Base-by-base conservation (phyloP, 148 eudicot genomes). In the Rhododendron mucronatum region DNA sequence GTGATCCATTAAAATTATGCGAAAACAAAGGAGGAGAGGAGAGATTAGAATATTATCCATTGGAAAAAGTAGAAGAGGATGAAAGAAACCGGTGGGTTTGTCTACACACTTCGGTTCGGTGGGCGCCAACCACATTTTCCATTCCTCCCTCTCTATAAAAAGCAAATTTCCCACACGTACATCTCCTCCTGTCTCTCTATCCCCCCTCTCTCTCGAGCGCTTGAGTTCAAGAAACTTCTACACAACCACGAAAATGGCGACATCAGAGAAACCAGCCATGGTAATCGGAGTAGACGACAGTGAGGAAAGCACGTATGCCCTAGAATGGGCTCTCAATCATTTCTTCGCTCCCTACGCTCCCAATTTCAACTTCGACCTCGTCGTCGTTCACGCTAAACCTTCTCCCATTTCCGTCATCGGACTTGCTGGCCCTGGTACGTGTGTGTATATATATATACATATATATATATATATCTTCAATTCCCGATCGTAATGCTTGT, bases 321-420 rank as follows among this genome's bases (percentile, higher is more conserved):
- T 94, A 20, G 91, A 91, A 23, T 94, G 97, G 95, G 89, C 92
- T 30, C 88, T 93, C 10, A 84, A 91, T 11, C 94, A 91, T 84
- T 94, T 94, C 91, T 88, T 94, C 59, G 78, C 74, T 21, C 90
- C 93, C 6, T 76, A 80, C 37, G 86, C 92, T 81, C 89, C 92
- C 0, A 84, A 86, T 21, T 88, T 86, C 53, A 85, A 87, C 35
- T 94, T 93, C 87, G 88, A 85, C 71, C 92, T 94, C 82, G 30
- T 92, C 44, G n/a, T 94, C 30, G 91, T 91, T 28, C 92, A 94
- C 51, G 90, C 95, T 16, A 93, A 90, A 73, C 93, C 97, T 67
- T 73, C 90, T 44, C 87, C 94, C 28, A 3, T 90, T 67, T 83
- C 91, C 35, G 84, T 89, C 71, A 23, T 93, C 61, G 92, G 94